Evolutionary conservation across 1,139 yeast genomes (phyloP), one percentile per base, ranked within the genome.

Genomic region (Pichia terricola): DNA sequence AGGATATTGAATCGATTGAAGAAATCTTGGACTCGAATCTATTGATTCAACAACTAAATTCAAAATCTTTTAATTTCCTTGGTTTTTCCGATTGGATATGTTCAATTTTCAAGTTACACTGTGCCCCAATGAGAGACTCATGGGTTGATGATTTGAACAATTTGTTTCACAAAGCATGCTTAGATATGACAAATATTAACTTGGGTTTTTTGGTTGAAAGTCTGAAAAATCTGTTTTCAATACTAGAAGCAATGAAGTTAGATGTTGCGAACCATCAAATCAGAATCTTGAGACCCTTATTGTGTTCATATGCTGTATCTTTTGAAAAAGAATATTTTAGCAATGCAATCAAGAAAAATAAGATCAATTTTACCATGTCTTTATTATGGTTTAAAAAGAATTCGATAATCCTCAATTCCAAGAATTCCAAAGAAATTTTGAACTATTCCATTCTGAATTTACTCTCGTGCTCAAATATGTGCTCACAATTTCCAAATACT

Each of bases 231-330:
- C 74, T 86, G 25, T 87, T 89, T 61, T 84, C 85, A 51, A 84
- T 89, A 48, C 68, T 89, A 53, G 96, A 88, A 62, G 94, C 95
- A n/a, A 88, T 89, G 95, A 89, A 89, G 62, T 70, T 89, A 53
- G 96, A 89, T 59, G 94, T 88, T 45, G 96, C 96, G 25, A 89
- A 89, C 63, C 96, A 89, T 62, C 96, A 88, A 64, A 86, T 89
- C 46, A 73, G 95, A 54, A 78, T 87, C 28, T 68, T 88, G 46
- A 74, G 96, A 56, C 95, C 95, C 2, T 82, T 85, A 11, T 69
- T 89, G 41, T 78, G 88, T 49, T 91, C 87, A 56, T 84, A 94
- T 31, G 94, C 96, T 2, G 82, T 85, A n/a, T 91, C 85, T 53
- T 86, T 89, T 58, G 97, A 89, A 65, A 81, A 80, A 55, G 95